Evolutionary conservation across 805 yeast genomes (phyloP).

Genomic region (Candida succiphila): DNA sequence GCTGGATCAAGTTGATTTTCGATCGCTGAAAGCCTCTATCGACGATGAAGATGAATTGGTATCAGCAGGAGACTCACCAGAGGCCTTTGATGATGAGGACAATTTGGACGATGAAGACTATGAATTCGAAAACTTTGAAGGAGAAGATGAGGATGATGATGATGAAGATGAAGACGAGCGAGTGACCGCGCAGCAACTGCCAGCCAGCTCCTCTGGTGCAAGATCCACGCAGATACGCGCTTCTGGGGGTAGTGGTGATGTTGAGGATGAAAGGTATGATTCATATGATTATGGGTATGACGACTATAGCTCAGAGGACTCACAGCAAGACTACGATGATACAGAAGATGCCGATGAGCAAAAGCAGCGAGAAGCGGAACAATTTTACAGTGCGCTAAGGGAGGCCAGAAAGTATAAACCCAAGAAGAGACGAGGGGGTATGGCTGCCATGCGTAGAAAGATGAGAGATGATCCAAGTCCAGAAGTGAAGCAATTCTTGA

Average conservation of each 20-base stretch:
- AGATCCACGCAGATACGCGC: slow-evolving; percentile 2
- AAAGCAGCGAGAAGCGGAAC: slow-evolving; percentile 25
- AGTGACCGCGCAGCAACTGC: slow-evolving; percentile 3
- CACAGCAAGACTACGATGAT: slow-evolving; percentile 15
- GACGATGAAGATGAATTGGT: too few species aligned
- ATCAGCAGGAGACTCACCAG: too few species aligned
- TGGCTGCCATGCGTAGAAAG: slow-evolving; percentile 26
- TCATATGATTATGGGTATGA: slow-evolving; percentile 29
- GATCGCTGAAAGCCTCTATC: too few species aligned
- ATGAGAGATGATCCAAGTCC: slow-evolving; percentile 50
- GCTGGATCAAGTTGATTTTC: too few species aligned
- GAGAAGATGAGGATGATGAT: slow-evolving; percentile 7
- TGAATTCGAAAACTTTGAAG: slow-evolving; percentile 17
- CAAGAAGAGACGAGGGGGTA: slow-evolving; percentile 29
- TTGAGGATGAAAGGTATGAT: slow-evolving; percentile 15
- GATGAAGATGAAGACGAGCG: slow-evolving; percentile 10
- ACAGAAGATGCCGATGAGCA: slow-evolving; percentile 3
- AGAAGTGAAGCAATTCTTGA: slow-evolving; percentile 55
- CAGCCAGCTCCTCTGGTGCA: not conserved
- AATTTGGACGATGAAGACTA: slow-evolving; percentile 4
- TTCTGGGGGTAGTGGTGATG: slow-evolving; percentile 21
- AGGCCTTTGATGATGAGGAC: too few species aligned
- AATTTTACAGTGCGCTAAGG: slow-evolving; percentile 56
- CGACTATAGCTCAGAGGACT: slow-evolving; percentile 22
- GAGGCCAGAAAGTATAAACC: slow-evolving; percentile 57